Evolutionary conservation across 192 early-diverging fungal genomes (phyloP).

Genomic region (Coemansia pectinata): DNA sequence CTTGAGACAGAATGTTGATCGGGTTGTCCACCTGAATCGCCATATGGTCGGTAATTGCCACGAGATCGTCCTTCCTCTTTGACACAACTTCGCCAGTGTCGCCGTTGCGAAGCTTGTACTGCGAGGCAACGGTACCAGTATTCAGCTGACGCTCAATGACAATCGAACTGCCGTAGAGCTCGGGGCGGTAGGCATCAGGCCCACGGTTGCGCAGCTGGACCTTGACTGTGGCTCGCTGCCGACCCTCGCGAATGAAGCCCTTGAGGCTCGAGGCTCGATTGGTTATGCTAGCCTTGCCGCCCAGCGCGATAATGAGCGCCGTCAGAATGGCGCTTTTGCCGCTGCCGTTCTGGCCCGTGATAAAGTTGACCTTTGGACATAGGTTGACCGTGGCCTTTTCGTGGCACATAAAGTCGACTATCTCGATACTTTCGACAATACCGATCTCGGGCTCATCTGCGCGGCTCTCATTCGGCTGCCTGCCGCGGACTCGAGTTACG

Average conservation of each 20-base stretch:
- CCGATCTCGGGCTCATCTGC: slow-evolving; percentile 59
- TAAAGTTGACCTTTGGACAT: slow-evolving; percentile 90
- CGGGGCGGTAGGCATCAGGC: slow-evolving; percentile 76
- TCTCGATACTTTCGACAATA: slow-evolving; percentile 77
- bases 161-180: slow-evolving; percentile 79
- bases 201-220: slow-evolving; percentile 83
- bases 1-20: slow-evolving; percentile 90
- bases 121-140: slow-evolving; percentile 26
- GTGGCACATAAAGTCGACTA: slow-evolving; percentile 97
- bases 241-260: slow-evolving; percentile 82
- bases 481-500: slow-evolving; percentile 31
- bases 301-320: slow-evolving; percentile 86
- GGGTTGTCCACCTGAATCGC: slow-evolving; percentile 93
- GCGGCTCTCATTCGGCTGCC: slow-evolving; percentile 3
- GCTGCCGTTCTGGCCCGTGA: slow-evolving; percentile 95
- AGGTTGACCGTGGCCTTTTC: slow-evolving; percentile 74
- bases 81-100: slow-evolving; percentile 64
- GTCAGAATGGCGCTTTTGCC: slow-evolving; percentile 98
- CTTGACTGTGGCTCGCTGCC: slow-evolving; percentile 62
- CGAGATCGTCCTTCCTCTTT: slow-evolving; percentile 81
- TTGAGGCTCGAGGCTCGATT: slow-evolving; percentile 79
- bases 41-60: slow-evolving; percentile 83
- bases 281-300: slow-evolving; percentile 86
- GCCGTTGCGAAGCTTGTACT: slow-evolving; percentile 79
- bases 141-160: slow-evolving; percentile 82